Evolutionary conservation across 192 early-diverging fungal genomes (phyloP), one percentile per base, ranked within the genome.

Genomic region (Coemansia sp.): DNA sequence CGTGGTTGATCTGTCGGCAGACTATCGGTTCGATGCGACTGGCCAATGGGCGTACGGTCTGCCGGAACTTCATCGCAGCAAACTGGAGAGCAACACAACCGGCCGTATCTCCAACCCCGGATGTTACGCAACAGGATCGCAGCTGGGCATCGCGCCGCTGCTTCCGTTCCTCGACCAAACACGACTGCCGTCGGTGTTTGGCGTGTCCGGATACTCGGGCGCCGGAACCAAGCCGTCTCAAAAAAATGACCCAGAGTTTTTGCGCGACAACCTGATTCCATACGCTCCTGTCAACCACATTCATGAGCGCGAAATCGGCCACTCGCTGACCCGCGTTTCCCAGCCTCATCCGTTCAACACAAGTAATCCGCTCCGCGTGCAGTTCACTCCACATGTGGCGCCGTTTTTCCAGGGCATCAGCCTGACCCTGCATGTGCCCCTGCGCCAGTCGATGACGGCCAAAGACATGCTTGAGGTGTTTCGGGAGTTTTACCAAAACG

Each of bases 81-180:
- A 84, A 48, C 70, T 97, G 22, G 12, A 37, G 4, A 37, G 9
- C 21, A 57, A 58, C 14, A 81, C 73, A 11, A 85, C 92, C 5
- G 86, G 79, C 2, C 86, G 86, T 56, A 91, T 99, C 52, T 84
- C 94, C 58, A 99, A 99, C 83, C 97, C 97, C 9, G 97, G 97
- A 2, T 99, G 97, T 82, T 99, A 99, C 76, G 97, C 97, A 5
- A 99, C 97, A 2, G 97, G 95, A 17, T 89, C 93, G 41, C 97
- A 99, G 80, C 74, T 98, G 65, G 86, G 91, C 0, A 76, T 97
- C 61, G 89, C 87, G 8, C 97, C 97, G 12, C 81, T 99, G 51
- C 71, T 94, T 47, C 85, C 86, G 8, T 87, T 80, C 61, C 53
- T 93, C 52, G 84, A 77, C 24, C 14, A 70, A 0, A 43, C 69